Evolutionary conservation across 2,329 filamentous ascomycete genomes (phyloP).

Genomic region (Albophoma yamanashiensis): DNA sequence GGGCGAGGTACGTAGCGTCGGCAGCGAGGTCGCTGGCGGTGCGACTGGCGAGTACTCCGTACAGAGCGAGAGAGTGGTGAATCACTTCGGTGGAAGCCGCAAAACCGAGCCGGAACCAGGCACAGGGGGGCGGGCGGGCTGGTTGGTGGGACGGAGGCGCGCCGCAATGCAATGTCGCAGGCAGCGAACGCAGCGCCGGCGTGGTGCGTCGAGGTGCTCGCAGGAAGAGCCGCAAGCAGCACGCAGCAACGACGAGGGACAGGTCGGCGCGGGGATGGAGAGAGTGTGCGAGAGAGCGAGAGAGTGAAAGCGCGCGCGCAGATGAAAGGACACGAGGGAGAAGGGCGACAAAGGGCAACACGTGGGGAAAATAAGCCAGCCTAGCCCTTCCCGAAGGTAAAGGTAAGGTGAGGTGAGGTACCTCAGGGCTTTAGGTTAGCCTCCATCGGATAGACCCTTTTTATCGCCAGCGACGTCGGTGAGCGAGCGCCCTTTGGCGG

Average conservation of each 20-base stretch:
- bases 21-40: not conserved
- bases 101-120: not conserved
- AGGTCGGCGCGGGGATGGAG: not conserved
- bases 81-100: not conserved
- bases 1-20: not conserved
- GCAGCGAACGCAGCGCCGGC: not conserved
- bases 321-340: not conserved
- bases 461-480: not conserved
- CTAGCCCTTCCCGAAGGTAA: too few relatives aligned
- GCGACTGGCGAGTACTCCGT: not conserved
- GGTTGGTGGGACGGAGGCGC: not conserved
- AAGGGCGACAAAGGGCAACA: not conserved
- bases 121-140: not conserved
- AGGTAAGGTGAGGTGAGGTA: too few relatives aligned
- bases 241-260: not conserved
- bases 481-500: too few relatives aligned
- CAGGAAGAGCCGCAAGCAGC: not conserved
- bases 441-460: too few relatives aligned
- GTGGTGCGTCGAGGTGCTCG: not conserved
- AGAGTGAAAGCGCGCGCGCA: too few relatives aligned
- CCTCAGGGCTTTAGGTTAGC: too few relatives aligned
- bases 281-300: not conserved
- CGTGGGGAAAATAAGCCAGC: not conserved
- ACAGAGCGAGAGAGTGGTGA: not conserved
- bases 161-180: not conserved